Percentiles rank a stretch among this genome's conserved stretches.
Evolutionary conservation across 2,329 filamentous ascomycete genomes (phyloP).

Genomic region (Fusarium hainanense): DNA sequence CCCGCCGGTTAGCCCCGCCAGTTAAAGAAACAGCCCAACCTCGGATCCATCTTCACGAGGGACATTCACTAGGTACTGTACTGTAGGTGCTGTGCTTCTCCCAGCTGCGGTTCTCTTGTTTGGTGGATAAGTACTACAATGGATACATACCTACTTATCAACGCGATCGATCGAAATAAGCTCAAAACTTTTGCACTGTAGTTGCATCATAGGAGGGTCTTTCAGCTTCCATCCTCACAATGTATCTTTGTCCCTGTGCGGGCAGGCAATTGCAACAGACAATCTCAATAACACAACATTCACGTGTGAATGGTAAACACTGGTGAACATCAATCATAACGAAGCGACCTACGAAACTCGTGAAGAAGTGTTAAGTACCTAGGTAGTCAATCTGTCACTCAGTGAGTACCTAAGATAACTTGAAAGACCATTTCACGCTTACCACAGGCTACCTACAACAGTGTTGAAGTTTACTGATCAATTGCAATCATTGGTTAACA

Average conservation of each 20-base stretch:
- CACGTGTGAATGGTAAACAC: slow-evolving; percentile 2
- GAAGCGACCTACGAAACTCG: background rate
- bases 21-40: slow-evolving; percentile 6
- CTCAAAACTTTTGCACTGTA: background rate
- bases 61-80: background rate
- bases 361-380: background rate
- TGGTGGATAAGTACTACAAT: background rate
- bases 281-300: slow-evolving; percentile 10
- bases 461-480: background rate
- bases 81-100: background rate
- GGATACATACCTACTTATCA: background rate
- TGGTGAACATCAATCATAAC: slow-evolving; percentile 17
- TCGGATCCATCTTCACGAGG: background rate
- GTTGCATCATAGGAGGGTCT: slow-evolving; percentile 1
- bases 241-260: slow-evolving; percentile 10
- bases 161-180: slow-evolving; percentile 10
- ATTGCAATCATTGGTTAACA: background rate
- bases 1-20: slow-evolving; percentile 32
- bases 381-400: background rate
- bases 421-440: background rate
- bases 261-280: slow-evolving; percentile 7
- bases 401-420: background rate
- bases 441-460: background rate
- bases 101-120: background rate
- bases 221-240: background rate